These are phyloP conservation scores for Diplotaxis tenuifolia DNA, from an alignment of 345 rosid genomes.

Conservation along the genomic window DNA sequence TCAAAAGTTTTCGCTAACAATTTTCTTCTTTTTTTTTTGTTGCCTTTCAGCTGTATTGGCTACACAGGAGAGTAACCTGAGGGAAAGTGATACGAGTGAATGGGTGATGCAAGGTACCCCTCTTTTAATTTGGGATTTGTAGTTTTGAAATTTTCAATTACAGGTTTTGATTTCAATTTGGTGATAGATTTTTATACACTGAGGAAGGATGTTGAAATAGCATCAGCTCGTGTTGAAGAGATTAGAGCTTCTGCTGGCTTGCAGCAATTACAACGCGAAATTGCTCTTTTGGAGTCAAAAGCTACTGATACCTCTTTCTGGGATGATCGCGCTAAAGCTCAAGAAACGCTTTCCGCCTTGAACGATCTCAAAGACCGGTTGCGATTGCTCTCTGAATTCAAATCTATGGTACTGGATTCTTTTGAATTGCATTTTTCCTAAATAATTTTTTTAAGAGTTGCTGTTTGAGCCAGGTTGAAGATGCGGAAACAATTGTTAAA, in stretches of 20 bases:
- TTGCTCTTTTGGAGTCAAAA: conserved; percentile 58
- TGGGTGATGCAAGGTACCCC: conserved; percentile 81
- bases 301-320: conserved; percentile 73
- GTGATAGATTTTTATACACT: conserved; percentile 75
- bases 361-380: conserved; percentile 77
- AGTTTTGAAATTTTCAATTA: not conserved
- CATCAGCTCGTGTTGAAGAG: conserved; percentile 68
- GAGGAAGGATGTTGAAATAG: conserved; percentile 75
- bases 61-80: conserved; percentile 53
- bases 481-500: conserved; percentile 78
- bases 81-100: conserved; percentile 52
- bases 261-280: conserved; percentile 53
- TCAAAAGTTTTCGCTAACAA: not conserved
- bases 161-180: not conserved
- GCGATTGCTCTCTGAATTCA: conserved; percentile 58
- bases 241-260: conserved; percentile 59
- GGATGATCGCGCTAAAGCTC: conserved; percentile 84
- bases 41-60: conserved; percentile 44
- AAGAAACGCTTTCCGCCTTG: conserved; percentile 62
- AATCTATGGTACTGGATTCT: conserved; percentile 50
- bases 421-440: not conserved
- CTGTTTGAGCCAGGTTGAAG: conserved; percentile 63
- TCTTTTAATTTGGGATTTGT: not conserved
- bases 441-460: not conserved
- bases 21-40: not conserved